These are phyloP conservation scores for Asterochloris erici DNA, from an alignment of 139 green algal species.

Conservation along the genomic window DNA sequence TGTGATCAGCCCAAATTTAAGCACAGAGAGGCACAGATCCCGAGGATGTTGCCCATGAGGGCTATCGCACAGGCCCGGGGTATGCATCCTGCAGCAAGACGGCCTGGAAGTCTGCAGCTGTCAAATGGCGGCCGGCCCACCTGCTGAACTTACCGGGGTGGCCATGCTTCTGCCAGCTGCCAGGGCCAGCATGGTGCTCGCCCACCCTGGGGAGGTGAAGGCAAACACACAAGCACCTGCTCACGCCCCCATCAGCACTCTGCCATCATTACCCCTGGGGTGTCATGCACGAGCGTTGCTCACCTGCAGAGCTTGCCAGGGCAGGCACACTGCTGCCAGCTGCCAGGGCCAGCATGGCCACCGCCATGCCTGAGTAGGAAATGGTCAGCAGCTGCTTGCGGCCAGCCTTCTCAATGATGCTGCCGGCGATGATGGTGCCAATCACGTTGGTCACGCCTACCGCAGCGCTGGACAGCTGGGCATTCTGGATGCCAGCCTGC, in stretches of 20 bases:
- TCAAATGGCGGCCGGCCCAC: not conserved
- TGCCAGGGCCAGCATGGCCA: conserved; percentile 73
- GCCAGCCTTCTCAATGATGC: conserved; percentile 77
- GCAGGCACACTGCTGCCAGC: conserved; percentile 65
- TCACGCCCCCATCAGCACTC: too few relatives aligned
- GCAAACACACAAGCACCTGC: conserved; percentile 48
- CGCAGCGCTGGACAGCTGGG: conserved; percentile 78
- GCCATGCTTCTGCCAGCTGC: conserved; percentile 68
- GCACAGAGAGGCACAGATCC: too few relatives aligned
- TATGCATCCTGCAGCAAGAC: not conserved
- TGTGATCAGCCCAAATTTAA: too few relatives aligned
- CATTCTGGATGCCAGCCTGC: conserved; percentile 81
- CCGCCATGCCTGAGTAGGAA: conserved; percentile 73
- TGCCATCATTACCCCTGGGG: not conserved
- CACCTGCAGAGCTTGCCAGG: conserved; percentile 37
- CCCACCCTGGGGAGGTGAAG: conserved; percentile 74
- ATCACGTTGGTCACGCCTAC: conserved; percentile 89
- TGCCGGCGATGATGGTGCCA: conserved; percentile 74
- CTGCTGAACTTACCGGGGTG: conserved; percentile 37
- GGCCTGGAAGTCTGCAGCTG: too few relatives aligned
- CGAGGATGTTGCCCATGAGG: too few relatives aligned
- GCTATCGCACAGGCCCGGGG: too few relatives aligned
- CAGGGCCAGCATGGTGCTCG: conserved; percentile 69
- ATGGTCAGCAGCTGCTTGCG: conserved; percentile 80
- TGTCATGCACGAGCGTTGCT: not conserved